Conservation (phyloP, 495 filamentous ascomycete species). For the Articulospora tetracladia region DNA sequence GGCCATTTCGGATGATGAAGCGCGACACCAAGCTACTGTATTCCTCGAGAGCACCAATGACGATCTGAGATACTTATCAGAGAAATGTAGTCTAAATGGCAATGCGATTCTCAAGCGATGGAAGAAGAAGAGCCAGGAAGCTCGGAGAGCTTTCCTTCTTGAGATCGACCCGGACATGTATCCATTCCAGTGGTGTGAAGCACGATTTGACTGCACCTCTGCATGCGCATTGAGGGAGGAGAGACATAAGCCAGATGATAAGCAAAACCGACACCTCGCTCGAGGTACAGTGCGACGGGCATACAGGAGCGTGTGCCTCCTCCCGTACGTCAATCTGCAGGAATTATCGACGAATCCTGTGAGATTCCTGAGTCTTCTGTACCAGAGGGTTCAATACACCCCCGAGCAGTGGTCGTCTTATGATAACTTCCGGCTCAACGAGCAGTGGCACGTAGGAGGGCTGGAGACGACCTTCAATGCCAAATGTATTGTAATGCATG, state of each 20-base stretch:
- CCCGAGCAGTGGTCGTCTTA: background rate
- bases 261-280: background rate
- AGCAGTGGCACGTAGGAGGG: background rate
- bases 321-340: constrained; percentile 13
- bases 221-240: background rate
- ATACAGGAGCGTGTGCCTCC: background rate
- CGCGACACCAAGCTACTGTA: background rate
- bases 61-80: background rate
- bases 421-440: background rate
- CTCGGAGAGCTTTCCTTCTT: background rate
- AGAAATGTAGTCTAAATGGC: background rate
- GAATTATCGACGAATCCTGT: background rate
- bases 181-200: background rate
- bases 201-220: no score
- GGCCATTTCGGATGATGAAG: background rate
- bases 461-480: background rate
- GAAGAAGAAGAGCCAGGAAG: constrained; percentile 4
- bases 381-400: background rate
- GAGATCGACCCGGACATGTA: background rate
- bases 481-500: background rate
- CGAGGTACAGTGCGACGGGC: background rate
- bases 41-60: background rate
- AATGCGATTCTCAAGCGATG: constrained; percentile 3
- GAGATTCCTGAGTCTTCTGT: constrained; percentile 8
- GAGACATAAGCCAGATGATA: background rate